Conservation (phyloP, 2,329 filamentous ascomycete genomes). For the Pestalotiopsis sp. region DNA sequence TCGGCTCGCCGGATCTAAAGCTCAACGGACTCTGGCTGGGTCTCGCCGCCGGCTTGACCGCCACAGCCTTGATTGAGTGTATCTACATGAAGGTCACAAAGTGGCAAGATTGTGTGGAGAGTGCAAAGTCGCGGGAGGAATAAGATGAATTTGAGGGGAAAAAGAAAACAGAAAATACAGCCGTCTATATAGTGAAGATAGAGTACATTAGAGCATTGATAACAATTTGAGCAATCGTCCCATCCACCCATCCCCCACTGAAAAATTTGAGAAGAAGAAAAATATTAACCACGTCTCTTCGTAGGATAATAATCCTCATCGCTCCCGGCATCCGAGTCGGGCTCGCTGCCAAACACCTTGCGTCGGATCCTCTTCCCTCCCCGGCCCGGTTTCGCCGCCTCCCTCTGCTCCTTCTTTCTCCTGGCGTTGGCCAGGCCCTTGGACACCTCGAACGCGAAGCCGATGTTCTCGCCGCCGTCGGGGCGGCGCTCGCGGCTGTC, state of each 20-base stretch:
- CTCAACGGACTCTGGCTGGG: slow-evolving; percentile 39
- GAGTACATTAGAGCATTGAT: background rate
- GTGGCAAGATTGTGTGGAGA: slow-evolving; percentile 36
- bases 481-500: slow-evolving; percentile 16
- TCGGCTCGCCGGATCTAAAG: slow-evolving; percentile 32
- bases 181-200: background rate
- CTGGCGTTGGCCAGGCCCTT: slow-evolving; percentile 16
- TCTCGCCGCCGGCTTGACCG: slow-evolving; percentile 33
- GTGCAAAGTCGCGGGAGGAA: slow-evolving; percentile 22
- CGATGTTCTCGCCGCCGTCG: slow-evolving; percentile 21
- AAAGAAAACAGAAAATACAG: background rate
- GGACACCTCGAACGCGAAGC: slow-evolving; percentile 19
- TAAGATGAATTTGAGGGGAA: background rate
- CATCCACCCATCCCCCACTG: background rate
- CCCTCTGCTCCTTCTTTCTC: background rate
- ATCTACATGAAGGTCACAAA: slow-evolving; percentile 33
- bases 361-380: background rate
- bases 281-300: background rate
- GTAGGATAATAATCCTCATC: background rate
- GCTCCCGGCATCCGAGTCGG: background rate
- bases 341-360: background rate
- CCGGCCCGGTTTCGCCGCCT: background rate
- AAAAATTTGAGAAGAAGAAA: background rate
- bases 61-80: slow-evolving; percentile 34
- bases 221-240: background rate